Percentiles rank a stretch among this genome's conserved stretches.
Evolutionary conservation across 2,329 filamentous ascomycete genomes (phyloP).

Genomic region (Septoria petroselini): DNA sequence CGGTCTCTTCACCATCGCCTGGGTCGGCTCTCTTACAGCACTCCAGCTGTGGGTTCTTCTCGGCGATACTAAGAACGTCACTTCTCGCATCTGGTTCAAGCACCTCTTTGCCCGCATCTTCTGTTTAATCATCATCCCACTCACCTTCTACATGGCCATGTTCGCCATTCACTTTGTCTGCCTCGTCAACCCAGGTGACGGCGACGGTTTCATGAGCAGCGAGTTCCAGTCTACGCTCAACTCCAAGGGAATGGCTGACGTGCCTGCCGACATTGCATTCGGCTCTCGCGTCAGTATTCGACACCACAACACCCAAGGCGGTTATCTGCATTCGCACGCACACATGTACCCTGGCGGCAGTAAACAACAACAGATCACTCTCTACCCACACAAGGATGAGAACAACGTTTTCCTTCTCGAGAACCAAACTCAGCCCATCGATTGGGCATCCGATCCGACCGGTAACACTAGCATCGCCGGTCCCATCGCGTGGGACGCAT

Average conservation of each 20-base stretch:
- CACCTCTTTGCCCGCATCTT: conserved; percentile 89
- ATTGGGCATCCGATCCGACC: conserved; percentile 43
- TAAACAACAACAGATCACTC: conserved; percentile 97
- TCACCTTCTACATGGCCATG: conserved; percentile 92
- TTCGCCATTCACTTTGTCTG: conserved; percentile 95
- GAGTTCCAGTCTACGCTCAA: conserved; percentile 98
- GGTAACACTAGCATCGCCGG: conserved; percentile 72
- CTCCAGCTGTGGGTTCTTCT: conserved; percentile 94
- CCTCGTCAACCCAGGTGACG: conserved; percentile 90
- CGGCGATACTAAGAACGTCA: conserved; percentile 82
- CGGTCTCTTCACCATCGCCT: conserved; percentile 95
- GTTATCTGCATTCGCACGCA: conserved; percentile 92
- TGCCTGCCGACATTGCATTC: conserved; percentile 84
- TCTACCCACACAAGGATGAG: conserved; percentile 98
- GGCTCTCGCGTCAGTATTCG: conserved; percentile 83
- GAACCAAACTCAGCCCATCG: conserved; percentile 87
- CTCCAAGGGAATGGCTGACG: conserved; percentile 93
- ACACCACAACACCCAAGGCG: conserved; percentile 95
- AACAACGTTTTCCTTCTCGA: conserved; percentile 95
- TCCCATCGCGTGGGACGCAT: conserved; percentile 76
- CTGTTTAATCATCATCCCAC: conserved; percentile 84
- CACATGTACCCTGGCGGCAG: conserved; percentile 98
- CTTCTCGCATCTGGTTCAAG: conserved; percentile 80
- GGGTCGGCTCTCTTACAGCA: conserved; percentile 87
- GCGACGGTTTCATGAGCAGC: conserved; percentile 98